These are phyloP conservation scores for Glaciozyma antarctica DNA, from an alignment of 768 basidiomycete species.

Conservation along the genomic window DNA sequence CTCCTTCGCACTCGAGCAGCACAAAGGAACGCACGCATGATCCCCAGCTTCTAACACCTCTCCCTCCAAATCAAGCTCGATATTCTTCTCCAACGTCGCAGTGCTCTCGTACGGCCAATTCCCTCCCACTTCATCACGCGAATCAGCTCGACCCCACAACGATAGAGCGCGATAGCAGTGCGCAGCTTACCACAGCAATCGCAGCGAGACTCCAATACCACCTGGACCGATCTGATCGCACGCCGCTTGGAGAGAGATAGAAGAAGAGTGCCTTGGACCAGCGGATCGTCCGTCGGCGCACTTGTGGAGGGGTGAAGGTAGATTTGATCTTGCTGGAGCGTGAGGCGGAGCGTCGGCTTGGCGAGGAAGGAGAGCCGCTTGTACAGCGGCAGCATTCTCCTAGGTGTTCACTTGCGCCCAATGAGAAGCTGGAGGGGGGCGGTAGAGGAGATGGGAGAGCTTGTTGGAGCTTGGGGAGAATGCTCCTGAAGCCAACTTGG, in stretches of 20 bases:
- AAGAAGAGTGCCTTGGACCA: background rate
- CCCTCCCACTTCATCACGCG: background rate
- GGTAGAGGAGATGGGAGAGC: too few species aligned
- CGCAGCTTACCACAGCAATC: background rate
- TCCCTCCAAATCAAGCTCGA: conserved; percentile 12
- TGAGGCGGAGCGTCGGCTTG: too few species aligned
- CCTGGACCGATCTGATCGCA: background rate
- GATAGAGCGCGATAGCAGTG: too few species aligned
- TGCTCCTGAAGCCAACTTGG: too few species aligned
- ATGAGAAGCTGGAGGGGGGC: too few species aligned
- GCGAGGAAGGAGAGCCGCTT: too few species aligned
- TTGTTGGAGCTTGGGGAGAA: too few species aligned
- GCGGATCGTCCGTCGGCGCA: background rate
- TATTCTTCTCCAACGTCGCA: conserved; percentile 5
- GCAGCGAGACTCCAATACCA: background rate
- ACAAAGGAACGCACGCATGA: conserved; percentile 2
- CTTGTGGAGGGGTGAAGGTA: background rate
- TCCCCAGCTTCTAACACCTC: conserved; percentile 15
- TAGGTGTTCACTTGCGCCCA: too few species aligned
- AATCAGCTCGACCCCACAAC: too few species aligned
- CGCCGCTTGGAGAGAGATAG: background rate
- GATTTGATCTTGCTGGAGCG: background rate
- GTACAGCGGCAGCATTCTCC: too few species aligned
- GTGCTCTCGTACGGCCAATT: conserved; percentile 13
- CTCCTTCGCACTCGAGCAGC: background rate